Conservation (phyloP, 2,329 filamentous ascomycete species). For the Septoria petroselini region DNA sequence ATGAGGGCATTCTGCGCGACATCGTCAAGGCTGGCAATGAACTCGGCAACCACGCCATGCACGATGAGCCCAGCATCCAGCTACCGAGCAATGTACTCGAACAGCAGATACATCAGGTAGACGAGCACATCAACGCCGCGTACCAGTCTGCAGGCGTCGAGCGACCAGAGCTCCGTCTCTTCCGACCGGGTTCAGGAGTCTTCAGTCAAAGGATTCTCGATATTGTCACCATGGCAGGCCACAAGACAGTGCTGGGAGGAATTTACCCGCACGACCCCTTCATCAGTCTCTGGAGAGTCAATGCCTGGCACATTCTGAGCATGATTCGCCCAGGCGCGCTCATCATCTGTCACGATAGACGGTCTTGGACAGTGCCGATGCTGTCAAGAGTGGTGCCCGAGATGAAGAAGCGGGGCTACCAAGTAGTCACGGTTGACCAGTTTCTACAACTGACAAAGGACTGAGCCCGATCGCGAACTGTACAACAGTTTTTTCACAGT, state of each 20-base stretch:
- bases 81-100: constrained; percentile 60
- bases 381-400: constrained; percentile 68
- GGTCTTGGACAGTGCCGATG: constrained; percentile 82
- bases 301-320: constrained; percentile 75
- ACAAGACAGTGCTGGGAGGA: constrained; percentile 72
- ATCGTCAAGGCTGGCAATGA: constrained; percentile 55
- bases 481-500: too few relatives aligned
- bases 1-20: constrained; percentile 49
- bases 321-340: constrained; percentile 74
- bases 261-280: constrained; percentile 93
- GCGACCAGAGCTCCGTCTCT: constrained; percentile 60
- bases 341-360: constrained; percentile 80
- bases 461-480: constrained; percentile 3
- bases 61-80: constrained; percentile 70
- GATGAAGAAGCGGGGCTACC: constrained; percentile 66
- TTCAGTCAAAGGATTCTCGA: constrained; percentile 69
- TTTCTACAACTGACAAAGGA: constrained; percentile 49
- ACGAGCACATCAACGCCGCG: constrained; percentile 56
- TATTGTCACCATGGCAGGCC: constrained; percentile 60
- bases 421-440: constrained; percentile 67
- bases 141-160: constrained; percentile 46
- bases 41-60: constrained; percentile 85
- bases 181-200: constrained; percentile 80
- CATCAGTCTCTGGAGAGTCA: constrained; percentile 65
- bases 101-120: constrained; percentile 63